Percentiles rank a stretch among this genome's conserved stretches.
phyloP scores from a whole-genome alignment of 495 filamentous ascomycete species.

The Penicillium malachiteum region DNA sequence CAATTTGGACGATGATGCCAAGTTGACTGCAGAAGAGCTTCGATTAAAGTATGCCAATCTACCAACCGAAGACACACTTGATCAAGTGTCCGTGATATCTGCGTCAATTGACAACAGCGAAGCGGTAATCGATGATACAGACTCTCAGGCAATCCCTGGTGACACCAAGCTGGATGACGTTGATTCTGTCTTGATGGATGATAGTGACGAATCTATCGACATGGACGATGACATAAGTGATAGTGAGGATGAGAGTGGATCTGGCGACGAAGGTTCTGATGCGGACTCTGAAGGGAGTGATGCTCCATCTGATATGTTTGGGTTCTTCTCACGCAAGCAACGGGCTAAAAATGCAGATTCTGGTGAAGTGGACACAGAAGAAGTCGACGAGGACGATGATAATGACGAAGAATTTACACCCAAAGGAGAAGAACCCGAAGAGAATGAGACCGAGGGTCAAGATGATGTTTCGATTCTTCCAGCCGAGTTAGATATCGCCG shows the following conservation, averaged over 20 bases:
- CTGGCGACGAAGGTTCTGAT: conserved; percentile 39
- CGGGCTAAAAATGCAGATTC: conserved; percentile 36
- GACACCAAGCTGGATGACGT: conserved; percentile 61
- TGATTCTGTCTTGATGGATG: conserved; percentile 64
- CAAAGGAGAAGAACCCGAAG: conserved; percentile 19
- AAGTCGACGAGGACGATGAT: conserved; percentile 23
- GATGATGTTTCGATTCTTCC: conserved; percentile 49
- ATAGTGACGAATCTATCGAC: conserved; percentile 79
- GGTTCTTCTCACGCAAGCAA: conserved; percentile 59
- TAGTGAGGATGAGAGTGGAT: conserved; percentile 56
- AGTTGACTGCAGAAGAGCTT: conserved; percentile 75
- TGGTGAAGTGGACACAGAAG: conserved; percentile 24
- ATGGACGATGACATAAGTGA: conserved; percentile 86
- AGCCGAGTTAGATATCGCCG: conserved; percentile 25
- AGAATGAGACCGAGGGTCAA: conserved; percentile 35
- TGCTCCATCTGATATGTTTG: conserved; percentile 61
- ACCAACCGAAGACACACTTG: conserved; percentile 33
- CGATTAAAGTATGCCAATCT: conserved; percentile 74
- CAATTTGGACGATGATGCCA: conserved; percentile 65
- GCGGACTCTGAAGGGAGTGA: conserved; percentile 50
- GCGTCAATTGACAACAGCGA: conserved; percentile 19
- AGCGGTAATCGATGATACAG: conserved; percentile 23
- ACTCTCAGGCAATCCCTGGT: conserved; percentile 21
- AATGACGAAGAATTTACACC: conserved; percentile 15
- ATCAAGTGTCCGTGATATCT: conserved; percentile 29